Evolutionary conservation across 2,329 filamentous ascomycete species (phyloP), one percentile per base, ranked within the genome.

Genomic region (Cordyceps militaris): DNA sequence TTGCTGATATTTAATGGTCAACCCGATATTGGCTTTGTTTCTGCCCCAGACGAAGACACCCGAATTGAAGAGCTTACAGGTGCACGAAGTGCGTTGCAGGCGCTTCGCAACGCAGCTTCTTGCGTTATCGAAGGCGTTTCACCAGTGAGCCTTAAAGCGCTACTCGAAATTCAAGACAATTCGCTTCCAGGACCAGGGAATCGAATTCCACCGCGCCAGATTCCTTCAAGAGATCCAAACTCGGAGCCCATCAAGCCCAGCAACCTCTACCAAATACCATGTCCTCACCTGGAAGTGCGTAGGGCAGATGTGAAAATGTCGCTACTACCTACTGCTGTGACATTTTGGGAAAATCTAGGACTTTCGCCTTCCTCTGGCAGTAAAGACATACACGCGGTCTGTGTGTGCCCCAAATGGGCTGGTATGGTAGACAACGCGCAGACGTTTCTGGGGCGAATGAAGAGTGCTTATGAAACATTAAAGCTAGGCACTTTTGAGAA

Each of bases 341-440:
- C 80, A 1, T 96, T 94, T 66, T 95, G 90, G 91, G 89, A 94
- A 66, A 85, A 86, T 48, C 74, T 95, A 19, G 88, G 89, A 0
- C 77, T 96, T 1, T 83, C 83, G 1, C 90, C 90, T 3, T 82
- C 83, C 9, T 83, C 83, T 59, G 87, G 88, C 0, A 66, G 76
- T 8, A 95, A 95, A 69, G 83, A 93, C 60, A 74, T 94, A 30
- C 78, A 80, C 36, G 81, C 85, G 0, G 80, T 89, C 49, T 90
- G 87, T 66, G 75, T 94, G 2, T 88, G 86, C 61, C 89, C 89
- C 0, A 76, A 80, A 52, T 82, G 82, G 64, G 80, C 81, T 28
- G 84, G 86, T 1, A 74, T 93, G 64, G 70, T 74, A 38, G 80
- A 84, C 44, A 81, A 82, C 50, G 80, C 85, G 6, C 74, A 78